phyloP scores from a whole-genome alignment of 331 rosid genomes.

The Pyracantha coccinea region DNA sequence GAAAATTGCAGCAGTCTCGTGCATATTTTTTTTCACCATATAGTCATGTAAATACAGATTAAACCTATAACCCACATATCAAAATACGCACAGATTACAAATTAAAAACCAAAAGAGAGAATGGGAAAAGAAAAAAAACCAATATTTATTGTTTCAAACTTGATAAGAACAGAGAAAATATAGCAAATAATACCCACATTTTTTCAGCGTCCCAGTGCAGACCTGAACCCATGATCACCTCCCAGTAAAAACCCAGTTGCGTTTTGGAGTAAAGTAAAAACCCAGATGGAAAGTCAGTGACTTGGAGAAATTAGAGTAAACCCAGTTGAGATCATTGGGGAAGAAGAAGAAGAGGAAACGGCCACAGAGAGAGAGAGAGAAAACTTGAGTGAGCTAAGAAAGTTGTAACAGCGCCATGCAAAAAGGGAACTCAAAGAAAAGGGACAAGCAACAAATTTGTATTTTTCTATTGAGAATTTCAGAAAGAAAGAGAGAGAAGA shows the following conservation, averaged over 20 bases:
- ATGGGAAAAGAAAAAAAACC: no score
- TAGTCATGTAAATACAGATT: slow-evolving; percentile 33
- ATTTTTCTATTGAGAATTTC: neutral
- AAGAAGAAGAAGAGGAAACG: slow-evolving; percentile 1
- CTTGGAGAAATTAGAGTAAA: neutral
- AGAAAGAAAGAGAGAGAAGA: neutral
- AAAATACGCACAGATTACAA: neutral
- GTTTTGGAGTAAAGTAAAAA: neutral
- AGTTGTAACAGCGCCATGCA: slow-evolving; percentile 58
- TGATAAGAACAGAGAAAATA: neutral
- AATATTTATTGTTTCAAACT: neutral
- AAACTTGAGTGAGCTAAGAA: slow-evolving; percentile 13
- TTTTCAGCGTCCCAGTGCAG: slow-evolving; percentile 23
- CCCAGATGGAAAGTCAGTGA: neutral
- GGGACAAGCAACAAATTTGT: slow-evolving; percentile 13
- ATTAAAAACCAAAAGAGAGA: neutral
- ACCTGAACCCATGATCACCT: slow-evolving; percentile 28
- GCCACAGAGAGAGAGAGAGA: neutral
- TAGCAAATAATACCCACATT: slow-evolving; percentile 20
- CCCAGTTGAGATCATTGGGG: neutral
- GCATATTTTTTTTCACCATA: slow-evolving; percentile 29
- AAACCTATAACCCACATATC: slow-evolving; percentile 20
- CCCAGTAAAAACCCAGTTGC: neutral
- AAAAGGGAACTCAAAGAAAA: slow-evolving; percentile 13
- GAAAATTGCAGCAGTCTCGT: slow-evolving; percentile 27